Evolutionary conservation across 257 asterid genomes (phyloP), one percentile per base, ranked within the genome.

Genomic region (Przewalskia tangutica): DNA sequence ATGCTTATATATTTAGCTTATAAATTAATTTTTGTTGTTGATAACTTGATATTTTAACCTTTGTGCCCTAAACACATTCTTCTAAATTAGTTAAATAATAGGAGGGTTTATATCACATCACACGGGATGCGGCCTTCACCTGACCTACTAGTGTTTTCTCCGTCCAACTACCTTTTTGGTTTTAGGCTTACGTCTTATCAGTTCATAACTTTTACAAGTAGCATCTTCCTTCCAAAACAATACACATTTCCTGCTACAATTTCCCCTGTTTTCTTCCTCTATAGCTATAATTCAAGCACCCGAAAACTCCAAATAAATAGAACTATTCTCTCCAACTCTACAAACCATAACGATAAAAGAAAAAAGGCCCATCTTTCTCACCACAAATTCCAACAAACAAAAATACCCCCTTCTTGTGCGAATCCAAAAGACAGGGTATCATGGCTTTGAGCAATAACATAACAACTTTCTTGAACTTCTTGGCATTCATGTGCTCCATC

Each of bases 401-500:
- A 55, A 17, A 6, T 56, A 17, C 2, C 27, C 23, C 10, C 23
- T 16, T 16, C 7, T 53, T 53, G 58, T 51, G 56, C 13, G 59
- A 53, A 53, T 4, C n/a, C 3, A 5, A 54, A 55, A 55, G 60
- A 51, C 60, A 55, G 16, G 20, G 62, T 16, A 51, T 13, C 23
- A 66, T 66, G 75, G 2, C 50, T 66, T 59, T 94, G 32, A 95
- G 99, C 89, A 95, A 95, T 94, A 88, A 95, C 0, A 85, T 94
- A 5, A 95, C 93, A 77, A 97, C 98, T 3, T 92, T 95, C 88
- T 78, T 95, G 79, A 95, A 95, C 89, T 97, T 95, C 56, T 83
- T 95, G 88, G 93, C 98, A 3, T 95, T 95, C 36, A 66, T 95
- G 18, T 94, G 97, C 27, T 95, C 99, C 7, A 94, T 95, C 8